Evolutionary conservation across 495 filamentous ascomycete genomes (phyloP).

Genomic region (Amorphotheca resinae): DNA sequence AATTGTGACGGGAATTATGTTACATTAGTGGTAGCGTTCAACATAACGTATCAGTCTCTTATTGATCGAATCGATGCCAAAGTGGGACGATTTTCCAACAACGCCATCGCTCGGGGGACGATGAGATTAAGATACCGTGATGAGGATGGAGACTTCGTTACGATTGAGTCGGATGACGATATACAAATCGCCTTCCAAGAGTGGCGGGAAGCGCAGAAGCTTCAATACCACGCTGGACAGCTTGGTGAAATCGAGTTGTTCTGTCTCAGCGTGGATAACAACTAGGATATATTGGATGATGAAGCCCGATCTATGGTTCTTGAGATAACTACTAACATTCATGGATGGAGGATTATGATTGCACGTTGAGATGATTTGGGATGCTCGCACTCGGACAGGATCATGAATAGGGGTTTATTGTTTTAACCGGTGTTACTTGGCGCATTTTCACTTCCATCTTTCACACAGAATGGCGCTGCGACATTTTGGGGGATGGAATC

Average conservation of each 20-base stretch:
- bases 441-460: slow-evolving; percentile 6
- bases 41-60: slow-evolving; percentile 82
- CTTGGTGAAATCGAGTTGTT: slow-evolving; percentile 80
- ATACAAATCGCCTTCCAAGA: slow-evolving; percentile 89
- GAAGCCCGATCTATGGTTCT: neutral
- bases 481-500: slow-evolving; percentile 1
- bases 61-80: slow-evolving; percentile 97
- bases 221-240: slow-evolving; percentile 47
- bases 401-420: slow-evolving; percentile 5
- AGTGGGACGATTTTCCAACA: slow-evolving; percentile 66
- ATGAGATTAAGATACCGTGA: slow-evolving; percentile 82
- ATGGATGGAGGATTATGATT: slow-evolving; percentile 14
- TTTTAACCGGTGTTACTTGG: slow-evolving; percentile 11
- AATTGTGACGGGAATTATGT: slow-evolving; percentile 72
- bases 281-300: slow-evolving; percentile 7
- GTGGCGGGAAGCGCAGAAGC: slow-evolving; percentile 66
- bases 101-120: slow-evolving; percentile 63
- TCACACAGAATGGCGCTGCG: neutral
- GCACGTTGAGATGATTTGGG: slow-evolving; percentile 19
- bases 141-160: slow-evolving; percentile 85
- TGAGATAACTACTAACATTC: slow-evolving; percentile 5
- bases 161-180: slow-evolving; percentile 87
- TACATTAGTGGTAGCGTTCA: slow-evolving; percentile 83
- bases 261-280: slow-evolving; percentile 26
- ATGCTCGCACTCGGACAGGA: slow-evolving; percentile 1